These are phyloP conservation scores for Xylaria grammica DNA, from an alignment of 495 filamentous ascomycete species.

Conservation along the genomic window DNA sequence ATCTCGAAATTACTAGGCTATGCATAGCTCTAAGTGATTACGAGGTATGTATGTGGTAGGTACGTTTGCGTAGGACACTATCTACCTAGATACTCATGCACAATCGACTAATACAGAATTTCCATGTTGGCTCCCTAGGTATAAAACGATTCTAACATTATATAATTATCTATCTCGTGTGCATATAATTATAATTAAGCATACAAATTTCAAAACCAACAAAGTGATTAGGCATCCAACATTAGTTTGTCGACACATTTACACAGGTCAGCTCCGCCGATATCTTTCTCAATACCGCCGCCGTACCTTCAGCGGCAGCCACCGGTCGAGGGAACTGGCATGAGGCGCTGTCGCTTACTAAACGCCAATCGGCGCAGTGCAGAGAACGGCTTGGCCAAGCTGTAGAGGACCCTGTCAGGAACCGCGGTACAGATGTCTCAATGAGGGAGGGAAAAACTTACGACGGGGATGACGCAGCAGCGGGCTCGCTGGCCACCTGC, in stretches of 20 bases:
- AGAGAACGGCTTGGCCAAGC: constrained; percentile 19
- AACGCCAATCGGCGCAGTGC: background rate
- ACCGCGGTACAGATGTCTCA: background rate
- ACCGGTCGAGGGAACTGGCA: background rate
- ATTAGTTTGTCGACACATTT: constrained; percentile 1
- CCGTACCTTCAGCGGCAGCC: background rate
- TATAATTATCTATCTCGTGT: constrained; percentile 19
- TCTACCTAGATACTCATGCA: too few relatives aligned
- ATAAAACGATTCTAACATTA: background rate
- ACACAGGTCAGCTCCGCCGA: background rate
- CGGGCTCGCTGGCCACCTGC: constrained; percentile 13
- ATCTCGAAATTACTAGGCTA: too few relatives aligned
- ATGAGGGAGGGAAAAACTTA: background rate
- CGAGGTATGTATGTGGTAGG: too few relatives aligned
- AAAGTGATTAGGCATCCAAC: too few relatives aligned
- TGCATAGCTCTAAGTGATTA: too few relatives aligned
- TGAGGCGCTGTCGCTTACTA: background rate
- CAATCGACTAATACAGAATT: too few relatives aligned
- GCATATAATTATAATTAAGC: background rate
- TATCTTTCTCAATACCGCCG: background rate
- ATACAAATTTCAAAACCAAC: background rate
- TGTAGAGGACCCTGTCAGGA: background rate
- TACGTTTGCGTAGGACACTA: too few relatives aligned
- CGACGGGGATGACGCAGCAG: constrained; percentile 25
- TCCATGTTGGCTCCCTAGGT: too few relatives aligned